Percentiles rank a stretch among this genome's conserved stretches.
phyloP scores from a whole-genome alignment of 2,329 filamentous ascomycete species.

The Penicillium decumbens region DNA sequence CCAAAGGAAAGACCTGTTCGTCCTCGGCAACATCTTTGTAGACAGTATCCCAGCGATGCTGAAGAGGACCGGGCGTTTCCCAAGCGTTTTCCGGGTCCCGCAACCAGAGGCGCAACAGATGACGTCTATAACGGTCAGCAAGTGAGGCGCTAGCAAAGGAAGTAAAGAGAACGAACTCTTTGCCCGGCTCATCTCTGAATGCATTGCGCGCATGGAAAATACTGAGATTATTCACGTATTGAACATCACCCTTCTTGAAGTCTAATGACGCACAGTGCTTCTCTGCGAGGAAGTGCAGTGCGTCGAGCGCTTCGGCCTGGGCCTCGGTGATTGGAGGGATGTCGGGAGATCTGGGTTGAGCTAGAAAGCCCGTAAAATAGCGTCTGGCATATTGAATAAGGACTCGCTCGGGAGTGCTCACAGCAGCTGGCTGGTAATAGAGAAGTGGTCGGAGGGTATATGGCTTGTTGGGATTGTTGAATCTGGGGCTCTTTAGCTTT shows the following conservation, averaged over 20 bases:
- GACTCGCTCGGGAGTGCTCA: slow-evolving; percentile 48
- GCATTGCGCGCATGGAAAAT: slow-evolving; percentile 50
- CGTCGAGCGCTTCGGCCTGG: slow-evolving; percentile 51
- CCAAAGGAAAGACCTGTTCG: slow-evolving; percentile 42
- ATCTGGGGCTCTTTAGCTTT: slow-evolving; percentile 37
- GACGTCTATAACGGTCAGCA: slow-evolving; percentile 32
- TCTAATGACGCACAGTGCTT: slow-evolving; percentile 41
- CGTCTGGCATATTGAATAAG: slow-evolving; percentile 59
- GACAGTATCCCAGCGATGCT: slow-evolving; percentile 39
- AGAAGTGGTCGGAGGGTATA: slow-evolving; percentile 44
- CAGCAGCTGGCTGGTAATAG: slow-evolving; percentile 51
- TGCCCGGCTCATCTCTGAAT: slow-evolving; percentile 39
- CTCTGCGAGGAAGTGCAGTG: slow-evolving; percentile 49
- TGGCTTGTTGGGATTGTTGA: slow-evolving; percentile 46
- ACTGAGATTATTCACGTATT: slow-evolving; percentile 51
- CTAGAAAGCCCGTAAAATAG: slow-evolving; percentile 51
- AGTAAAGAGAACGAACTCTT: slow-evolving; percentile 31
- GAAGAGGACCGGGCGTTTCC: slow-evolving; percentile 40
- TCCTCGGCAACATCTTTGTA: slow-evolving; percentile 40
- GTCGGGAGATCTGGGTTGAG: slow-evolving; percentile 38
- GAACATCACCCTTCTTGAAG: slow-evolving; percentile 49
- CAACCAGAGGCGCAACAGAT: slow-evolving; percentile 48
- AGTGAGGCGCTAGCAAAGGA: not conserved
- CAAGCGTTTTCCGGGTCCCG: slow-evolving; percentile 46
- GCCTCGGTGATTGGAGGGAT: slow-evolving; percentile 50